Conservation (phyloP, 2,329 filamentous ascomycete species). For the Aspergillus japonicus region DNA sequence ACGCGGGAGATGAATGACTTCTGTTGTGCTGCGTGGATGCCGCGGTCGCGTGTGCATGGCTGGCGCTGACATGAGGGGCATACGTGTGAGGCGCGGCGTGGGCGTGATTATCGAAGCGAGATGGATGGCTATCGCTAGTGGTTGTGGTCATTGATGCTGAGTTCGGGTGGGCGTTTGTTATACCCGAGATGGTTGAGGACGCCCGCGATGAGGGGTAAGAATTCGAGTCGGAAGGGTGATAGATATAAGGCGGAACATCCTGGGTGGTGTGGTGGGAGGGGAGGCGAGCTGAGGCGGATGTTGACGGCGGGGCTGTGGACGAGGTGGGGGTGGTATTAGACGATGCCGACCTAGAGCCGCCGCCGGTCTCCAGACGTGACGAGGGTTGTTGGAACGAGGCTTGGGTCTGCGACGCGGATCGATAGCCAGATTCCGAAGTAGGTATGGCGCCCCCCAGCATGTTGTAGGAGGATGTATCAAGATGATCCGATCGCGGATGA, state of each 20-base stretch:
- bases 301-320: conserved; percentile 36
- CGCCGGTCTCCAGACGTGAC: conserved; percentile 24
- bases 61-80: conserved; percentile 23
- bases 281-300: conserved; percentile 33
- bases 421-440: conserved; percentile 40
- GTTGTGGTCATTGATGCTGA: conserved; percentile 52
- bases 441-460: conserved; percentile 56
- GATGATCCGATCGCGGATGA: conserved; percentile 72
- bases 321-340: conserved; percentile 38
- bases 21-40: conserved; percentile 28
- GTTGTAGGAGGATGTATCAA: conserved; percentile 66
- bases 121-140: conserved; percentile 31
- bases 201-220: conserved; percentile 26
- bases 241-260: conserved; percentile 39
- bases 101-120: conserved; percentile 18
- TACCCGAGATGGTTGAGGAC: conserved; percentile 23
- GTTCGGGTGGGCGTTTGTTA: conserved; percentile 21
- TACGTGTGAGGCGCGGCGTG: conserved; percentile 17
- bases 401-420: conserved; percentile 28
- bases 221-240: conserved; percentile 26
- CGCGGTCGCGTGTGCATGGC: conserved; percentile 28
- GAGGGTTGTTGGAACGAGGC: conserved; percentile 26
- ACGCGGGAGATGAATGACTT: conserved; percentile 43
- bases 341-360: conserved; percentile 34
- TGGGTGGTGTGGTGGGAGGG: conserved; percentile 26